Conservation (phyloP, 176 grass and related monocot species). For the Juncus effusus region DNA sequence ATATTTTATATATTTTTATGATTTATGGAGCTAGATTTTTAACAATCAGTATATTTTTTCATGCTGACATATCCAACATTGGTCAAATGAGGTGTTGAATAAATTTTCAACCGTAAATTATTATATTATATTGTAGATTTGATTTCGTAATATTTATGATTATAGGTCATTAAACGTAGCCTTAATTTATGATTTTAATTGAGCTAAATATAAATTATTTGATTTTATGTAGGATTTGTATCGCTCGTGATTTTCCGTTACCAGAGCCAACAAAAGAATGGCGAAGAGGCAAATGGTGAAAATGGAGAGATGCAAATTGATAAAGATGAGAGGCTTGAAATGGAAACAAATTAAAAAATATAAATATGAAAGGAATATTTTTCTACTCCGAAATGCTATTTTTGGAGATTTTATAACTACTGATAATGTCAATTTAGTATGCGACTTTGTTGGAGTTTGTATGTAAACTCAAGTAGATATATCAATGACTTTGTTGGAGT, state of each 20-base stretch:
- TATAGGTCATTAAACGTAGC: background rate
- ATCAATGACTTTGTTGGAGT: too few species aligned
- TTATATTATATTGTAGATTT: background rate
- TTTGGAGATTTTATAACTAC: too few species aligned
- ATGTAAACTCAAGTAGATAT: too few species aligned
- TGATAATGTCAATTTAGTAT: too few species aligned
- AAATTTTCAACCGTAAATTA: background rate
- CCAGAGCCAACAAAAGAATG: slow-evolving; percentile 40
- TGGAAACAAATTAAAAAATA: slow-evolving; percentile 17
- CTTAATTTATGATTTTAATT: background rate
- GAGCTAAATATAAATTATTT: background rate
- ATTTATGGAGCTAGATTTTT: background rate
- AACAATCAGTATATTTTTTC: background rate
- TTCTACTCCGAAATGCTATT: too few species aligned
- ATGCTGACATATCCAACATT: too few species aligned
- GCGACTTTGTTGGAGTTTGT: too few species aligned
- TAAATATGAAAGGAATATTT: too few species aligned
- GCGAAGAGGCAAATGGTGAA: slow-evolving; percentile 10
- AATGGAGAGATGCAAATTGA: slow-evolving; percentile 16
- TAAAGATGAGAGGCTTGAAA: slow-evolving; percentile 37
- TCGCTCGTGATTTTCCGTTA: slow-evolving; percentile 62
- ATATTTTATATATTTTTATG: background rate
- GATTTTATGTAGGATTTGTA: slow-evolving; percentile 59
- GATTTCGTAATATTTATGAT: background rate
- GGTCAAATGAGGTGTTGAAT: too few species aligned